A percentile compares a stretch with the other conserved stretches of the same genome.
Conservation (phyloP, 768 basidiomycete genomes). For the Rickenella mellea region DNA sequence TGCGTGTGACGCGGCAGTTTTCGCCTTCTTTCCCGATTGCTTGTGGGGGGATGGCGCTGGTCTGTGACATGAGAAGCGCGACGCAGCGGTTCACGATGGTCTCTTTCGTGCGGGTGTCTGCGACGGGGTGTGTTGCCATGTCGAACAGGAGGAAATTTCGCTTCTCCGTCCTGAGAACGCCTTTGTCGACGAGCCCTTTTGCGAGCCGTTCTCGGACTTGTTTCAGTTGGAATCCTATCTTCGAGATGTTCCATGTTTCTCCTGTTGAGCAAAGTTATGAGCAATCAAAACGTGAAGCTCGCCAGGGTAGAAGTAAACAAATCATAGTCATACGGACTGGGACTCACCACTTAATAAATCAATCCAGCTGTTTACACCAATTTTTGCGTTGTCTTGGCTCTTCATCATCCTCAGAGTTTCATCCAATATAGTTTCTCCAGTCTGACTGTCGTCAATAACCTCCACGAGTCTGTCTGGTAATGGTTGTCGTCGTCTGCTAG, state of each 20-base stretch:
- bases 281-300: too few relatives aligned
- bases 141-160: conserved; percentile 98
- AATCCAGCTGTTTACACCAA: conserved; percentile 87
- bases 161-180: conserved; percentile 96
- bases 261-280: conserved; percentile 36
- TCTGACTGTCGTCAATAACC: conserved; percentile 85
- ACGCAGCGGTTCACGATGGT: conserved; percentile 69
- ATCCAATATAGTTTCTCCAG: conserved; percentile 93
- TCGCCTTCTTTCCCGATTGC: conserved; percentile 73
- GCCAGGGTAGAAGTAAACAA: not conserved
- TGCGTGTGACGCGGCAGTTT: conserved; percentile 70
- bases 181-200: conserved; percentile 96
- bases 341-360: conserved; percentile 85
- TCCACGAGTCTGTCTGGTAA: conserved; percentile 81
- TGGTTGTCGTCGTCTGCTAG: conserved; percentile 61
- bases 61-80: conserved; percentile 72
- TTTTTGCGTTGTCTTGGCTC: conserved; percentile 43
- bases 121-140: conserved; percentile 98
- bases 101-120: conserved; percentile 87
- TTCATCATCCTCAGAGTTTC: conserved; percentile 97
- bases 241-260: conserved; percentile 99
- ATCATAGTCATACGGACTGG: not conserved
- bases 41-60: conserved; percentile 63
- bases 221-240: conserved; percentile 97
- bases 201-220: conserved; percentile 97